Conservation (phyloP, 2,329 filamentous ascomycete species). For the Torrubiellomyces zombiae region DNA sequence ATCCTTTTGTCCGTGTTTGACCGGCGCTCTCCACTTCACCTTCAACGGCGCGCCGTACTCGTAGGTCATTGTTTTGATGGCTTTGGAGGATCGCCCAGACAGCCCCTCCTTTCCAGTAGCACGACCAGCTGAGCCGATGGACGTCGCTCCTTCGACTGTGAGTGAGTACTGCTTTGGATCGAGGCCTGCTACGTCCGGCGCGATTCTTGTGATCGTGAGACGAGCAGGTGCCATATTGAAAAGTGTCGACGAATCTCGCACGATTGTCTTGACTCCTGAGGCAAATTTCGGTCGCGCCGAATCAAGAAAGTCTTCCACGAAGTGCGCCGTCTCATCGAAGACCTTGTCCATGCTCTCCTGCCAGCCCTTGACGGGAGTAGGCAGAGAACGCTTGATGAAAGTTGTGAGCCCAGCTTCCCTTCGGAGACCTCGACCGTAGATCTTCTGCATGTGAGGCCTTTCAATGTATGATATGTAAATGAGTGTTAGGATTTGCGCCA, state of each 20-base stretch:
- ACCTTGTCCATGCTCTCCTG: conserved; percentile 78
- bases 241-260: conserved; percentile 71
- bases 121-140: conserved; percentile 34
- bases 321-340: conserved; percentile 70
- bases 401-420: conserved; percentile 82
- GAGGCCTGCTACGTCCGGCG: conserved; percentile 64
- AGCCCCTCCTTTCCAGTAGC: conserved; percentile 59
- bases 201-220: conserved; percentile 64
- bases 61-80: conserved; percentile 60
- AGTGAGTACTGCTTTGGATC: conserved; percentile 70
- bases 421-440: conserved; percentile 74
- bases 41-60: conserved; percentile 83
- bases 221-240: conserved; percentile 83
- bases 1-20: conserved; percentile 75
- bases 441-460: conserved; percentile 93
- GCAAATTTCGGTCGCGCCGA: conserved; percentile 72
- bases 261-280: conserved; percentile 69
- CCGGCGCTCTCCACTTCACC: conserved; percentile 79
- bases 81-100: conserved; percentile 48
- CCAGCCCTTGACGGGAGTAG: conserved; percentile 66
- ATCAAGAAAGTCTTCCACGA: conserved; percentile 83
- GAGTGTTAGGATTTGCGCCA: conserved; percentile 73
- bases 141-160: conserved; percentile 50
- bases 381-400: conserved; percentile 74
- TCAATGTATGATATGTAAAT: conserved; percentile 87